Evolutionary conservation across 176 grass and related monocot species (phyloP).

Genomic region (Triticum aestivum): DNA sequence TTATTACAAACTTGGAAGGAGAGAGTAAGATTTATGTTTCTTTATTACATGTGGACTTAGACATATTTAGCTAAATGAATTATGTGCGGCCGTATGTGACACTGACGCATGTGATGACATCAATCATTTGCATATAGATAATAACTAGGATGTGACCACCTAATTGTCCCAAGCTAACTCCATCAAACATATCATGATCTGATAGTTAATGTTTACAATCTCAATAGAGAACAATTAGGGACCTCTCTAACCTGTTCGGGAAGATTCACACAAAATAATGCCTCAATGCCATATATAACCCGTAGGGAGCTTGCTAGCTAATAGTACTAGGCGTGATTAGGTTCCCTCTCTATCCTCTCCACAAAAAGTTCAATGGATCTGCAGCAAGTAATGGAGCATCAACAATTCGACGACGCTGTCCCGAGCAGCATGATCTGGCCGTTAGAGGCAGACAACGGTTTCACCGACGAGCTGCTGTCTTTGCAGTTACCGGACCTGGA

Average conservation of each 20-base stretch:
- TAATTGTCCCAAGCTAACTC: too few species aligned
- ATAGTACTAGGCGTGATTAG: not conserved
- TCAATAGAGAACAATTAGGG: not conserved
- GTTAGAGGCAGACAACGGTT: slow-evolving; percentile 33
- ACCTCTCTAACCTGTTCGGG: not conserved
- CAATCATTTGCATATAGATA: too few species aligned
- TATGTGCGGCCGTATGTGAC: too few species aligned
- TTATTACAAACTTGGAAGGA: too few species aligned
- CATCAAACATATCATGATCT: not conserved
- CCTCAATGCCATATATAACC: not conserved
- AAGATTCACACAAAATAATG: not conserved
- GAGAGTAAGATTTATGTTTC: too few species aligned
- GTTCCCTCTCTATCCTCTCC: not conserved
- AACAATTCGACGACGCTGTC: slow-evolving; percentile 42
- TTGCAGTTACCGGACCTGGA: slow-evolving; percentile 37
- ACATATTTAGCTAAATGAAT: too few species aligned
- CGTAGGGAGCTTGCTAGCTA: not conserved
- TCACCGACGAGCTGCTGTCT: slow-evolving; percentile 39
- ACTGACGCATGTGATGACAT: too few species aligned
- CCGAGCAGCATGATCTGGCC: slow-evolving; percentile 32
- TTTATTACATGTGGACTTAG: too few species aligned
- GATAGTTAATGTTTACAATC: not conserved
- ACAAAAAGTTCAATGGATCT: not conserved
- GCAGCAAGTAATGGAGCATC: slow-evolving; percentile 24
- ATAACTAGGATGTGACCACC: not conserved